Percentiles rank a stretch among this genome's conserved stretches.
phyloP scores from a whole-genome alignment of 208 protist genomes.

The Tritrichomonas foetus region DNA sequence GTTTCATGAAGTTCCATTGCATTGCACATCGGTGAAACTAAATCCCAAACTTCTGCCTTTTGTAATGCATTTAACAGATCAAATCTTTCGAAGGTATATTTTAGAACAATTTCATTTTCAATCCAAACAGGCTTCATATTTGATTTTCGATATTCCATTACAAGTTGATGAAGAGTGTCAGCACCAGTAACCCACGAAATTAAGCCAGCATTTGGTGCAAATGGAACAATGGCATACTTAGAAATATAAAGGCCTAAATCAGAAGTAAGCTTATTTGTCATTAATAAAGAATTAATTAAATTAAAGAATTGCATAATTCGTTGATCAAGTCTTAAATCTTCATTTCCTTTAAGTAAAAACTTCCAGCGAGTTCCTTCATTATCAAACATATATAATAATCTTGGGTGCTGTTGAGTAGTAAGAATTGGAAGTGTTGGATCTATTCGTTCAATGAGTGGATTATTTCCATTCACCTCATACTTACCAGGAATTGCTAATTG shows the following conservation, averaged over 20 bases:
- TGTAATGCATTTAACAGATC: background rate
- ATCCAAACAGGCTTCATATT: background rate
- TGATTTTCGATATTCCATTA: background rate
- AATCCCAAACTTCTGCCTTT: slow-evolving; percentile 12
- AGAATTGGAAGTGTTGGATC: background rate
- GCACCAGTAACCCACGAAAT: slow-evolving; percentile 18
- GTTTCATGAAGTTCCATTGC: background rate
- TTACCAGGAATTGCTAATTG: background rate
- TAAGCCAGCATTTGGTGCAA: background rate
- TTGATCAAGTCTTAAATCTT: slow-evolving; percentile 40
- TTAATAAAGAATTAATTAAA: background rate
- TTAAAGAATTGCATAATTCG: slow-evolving; percentile 41
- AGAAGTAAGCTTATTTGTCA: background rate
- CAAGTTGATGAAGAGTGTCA: slow-evolving; percentile 35
- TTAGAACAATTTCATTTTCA: background rate
- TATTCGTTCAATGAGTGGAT: background rate
- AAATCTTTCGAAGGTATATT: background rate
- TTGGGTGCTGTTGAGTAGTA: background rate
- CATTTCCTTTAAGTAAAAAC: slow-evolving; percentile 42
- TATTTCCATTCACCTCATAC: background rate
- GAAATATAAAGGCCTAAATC: background rate
- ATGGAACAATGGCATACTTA: background rate
- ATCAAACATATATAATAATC: background rate
- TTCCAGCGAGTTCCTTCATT: background rate
- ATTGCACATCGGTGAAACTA: background rate